These are phyloP conservation scores for Diaporthe sp. DNA, from an alignment of 2,329 filamentous ascomycete genomes.

Conservation along the genomic window DNA sequence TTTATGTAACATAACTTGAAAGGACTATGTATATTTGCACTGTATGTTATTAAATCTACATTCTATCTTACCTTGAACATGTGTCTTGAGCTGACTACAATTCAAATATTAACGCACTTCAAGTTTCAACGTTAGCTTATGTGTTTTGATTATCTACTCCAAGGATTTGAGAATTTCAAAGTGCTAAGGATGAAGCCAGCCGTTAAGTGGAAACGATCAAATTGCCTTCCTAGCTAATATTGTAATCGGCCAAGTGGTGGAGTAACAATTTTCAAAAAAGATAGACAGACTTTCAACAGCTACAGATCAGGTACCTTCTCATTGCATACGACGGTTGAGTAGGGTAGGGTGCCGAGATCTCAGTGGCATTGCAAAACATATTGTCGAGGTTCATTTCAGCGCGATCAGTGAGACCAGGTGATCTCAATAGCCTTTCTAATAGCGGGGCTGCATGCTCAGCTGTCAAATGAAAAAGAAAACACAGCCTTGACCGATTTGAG, in stretches of 20 bases:
- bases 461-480: not conserved
- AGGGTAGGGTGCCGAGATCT: not conserved
- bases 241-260: not conserved
- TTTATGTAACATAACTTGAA: too few species aligned
- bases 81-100: too few species aligned
- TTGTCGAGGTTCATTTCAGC: not conserved
- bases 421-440: not conserved
- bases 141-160: too few species aligned
- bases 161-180: too few species aligned
- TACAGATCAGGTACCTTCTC: not conserved
- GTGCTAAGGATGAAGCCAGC: too few species aligned
- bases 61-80: too few species aligned
- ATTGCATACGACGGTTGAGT: not conserved
- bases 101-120: too few species aligned
- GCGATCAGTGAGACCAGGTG: not conserved
- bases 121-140: too few species aligned
- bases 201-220: too few species aligned
- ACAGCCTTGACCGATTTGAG: not conserved
- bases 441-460: not conserved
- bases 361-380: not conserved
- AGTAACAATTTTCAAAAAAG: not conserved
- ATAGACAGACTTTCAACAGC: not conserved
- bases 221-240: too few species aligned
- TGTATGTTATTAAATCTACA: too few species aligned
- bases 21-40: too few species aligned